These are phyloP conservation scores for Vigna unguiculata DNA, from an alignment of 306 rosid species.

Conservation along the genomic window DNA sequence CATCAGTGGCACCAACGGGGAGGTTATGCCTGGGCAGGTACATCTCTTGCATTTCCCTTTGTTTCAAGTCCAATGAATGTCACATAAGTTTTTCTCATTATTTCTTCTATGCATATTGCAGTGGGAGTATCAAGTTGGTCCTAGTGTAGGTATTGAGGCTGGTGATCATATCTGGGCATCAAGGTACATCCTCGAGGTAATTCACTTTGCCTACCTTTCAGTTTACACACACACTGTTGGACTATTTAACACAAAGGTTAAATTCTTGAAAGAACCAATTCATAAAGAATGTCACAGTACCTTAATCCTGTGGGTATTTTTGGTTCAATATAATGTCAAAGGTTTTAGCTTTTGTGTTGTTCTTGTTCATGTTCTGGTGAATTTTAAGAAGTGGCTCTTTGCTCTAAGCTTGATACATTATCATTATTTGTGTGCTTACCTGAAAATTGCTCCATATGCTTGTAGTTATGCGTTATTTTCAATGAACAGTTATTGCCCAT, in stretches of 20 bases:
- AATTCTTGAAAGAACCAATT: constrained; percentile 7
- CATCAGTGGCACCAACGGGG: constrained; percentile 97
- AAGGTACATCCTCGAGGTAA: constrained; percentile 97
- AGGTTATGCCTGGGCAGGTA: constrained; percentile 99
- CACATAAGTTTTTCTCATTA: constrained; percentile 37
- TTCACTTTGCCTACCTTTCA: constrained; percentile 43
- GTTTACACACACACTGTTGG: background rate
- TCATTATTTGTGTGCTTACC: background rate
- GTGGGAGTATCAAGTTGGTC: constrained; percentile 99
- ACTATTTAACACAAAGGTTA: constrained; percentile 26
- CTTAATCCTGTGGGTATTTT: background rate
- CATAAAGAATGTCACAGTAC: background rate
- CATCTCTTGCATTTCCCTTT: constrained; percentile 38
- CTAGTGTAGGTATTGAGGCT: constrained; percentile 97
- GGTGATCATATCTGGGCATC: constrained; percentile 92
- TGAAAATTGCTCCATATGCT: background rate
- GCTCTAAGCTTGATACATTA: constrained; percentile 4
- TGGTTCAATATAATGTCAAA: constrained; percentile 20
- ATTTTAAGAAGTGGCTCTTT: background rate
- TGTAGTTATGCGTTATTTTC: background rate
- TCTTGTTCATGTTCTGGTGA: background rate
- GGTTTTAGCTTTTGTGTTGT: constrained; percentile 15
- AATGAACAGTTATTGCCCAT: background rate
- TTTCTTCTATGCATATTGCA: constrained; percentile 48
- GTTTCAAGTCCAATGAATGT: constrained; percentile 35